Evolutionary conservation across 2,329 filamentous ascomycete genomes (phyloP).

Genomic region (Exophiala lecanii-corni): DNA sequence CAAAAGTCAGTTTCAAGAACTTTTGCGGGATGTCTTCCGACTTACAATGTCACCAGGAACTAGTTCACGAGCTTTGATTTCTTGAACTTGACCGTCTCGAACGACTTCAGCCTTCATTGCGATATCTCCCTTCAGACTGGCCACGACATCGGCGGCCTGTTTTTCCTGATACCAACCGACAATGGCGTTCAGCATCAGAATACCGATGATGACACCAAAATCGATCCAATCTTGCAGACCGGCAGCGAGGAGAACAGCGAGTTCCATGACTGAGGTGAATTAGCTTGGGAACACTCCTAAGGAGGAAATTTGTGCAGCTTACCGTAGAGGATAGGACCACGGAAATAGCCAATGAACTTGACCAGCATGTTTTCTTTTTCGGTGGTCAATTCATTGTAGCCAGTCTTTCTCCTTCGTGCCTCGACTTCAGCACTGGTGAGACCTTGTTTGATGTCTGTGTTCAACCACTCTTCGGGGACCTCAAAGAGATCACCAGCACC

Average conservation of each 20-base stretch:
- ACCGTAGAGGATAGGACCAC: constrained; percentile 72
- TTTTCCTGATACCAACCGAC: constrained; percentile 81
- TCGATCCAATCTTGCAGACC: constrained; percentile 74
- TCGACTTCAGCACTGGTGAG: constrained; percentile 58
- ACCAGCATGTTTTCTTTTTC: constrained; percentile 73
- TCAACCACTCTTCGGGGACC: constrained; percentile 63
- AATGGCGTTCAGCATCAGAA: constrained; percentile 68
- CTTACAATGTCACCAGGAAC: constrained; percentile 71
- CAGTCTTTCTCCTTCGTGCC: constrained; percentile 58
- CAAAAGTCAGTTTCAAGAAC: constrained; percentile 25
- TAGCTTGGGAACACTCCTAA: not conserved
- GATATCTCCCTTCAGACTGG: constrained; percentile 71
- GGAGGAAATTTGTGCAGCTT: constrained; percentile 34
- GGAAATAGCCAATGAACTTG: constrained; percentile 73
- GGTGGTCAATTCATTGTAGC: constrained; percentile 67
- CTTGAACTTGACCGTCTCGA: constrained; percentile 62
- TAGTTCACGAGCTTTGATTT: constrained; percentile 68
- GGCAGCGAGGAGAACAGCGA: constrained; percentile 67
- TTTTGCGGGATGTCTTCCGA: no score
- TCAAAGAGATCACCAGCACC: constrained; percentile 35
- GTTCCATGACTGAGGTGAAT: constrained; percentile 62
- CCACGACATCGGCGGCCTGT: constrained; percentile 72
- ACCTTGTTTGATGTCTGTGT: constrained; percentile 63
- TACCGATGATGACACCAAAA: constrained; percentile 72
- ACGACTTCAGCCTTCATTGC: constrained; percentile 67